A percentile compares a stretch with the other conserved stretches of the same genome.
Conservation (phyloP, 129 eudicot genomes). For the Tanacetum coccineum region DNA sequence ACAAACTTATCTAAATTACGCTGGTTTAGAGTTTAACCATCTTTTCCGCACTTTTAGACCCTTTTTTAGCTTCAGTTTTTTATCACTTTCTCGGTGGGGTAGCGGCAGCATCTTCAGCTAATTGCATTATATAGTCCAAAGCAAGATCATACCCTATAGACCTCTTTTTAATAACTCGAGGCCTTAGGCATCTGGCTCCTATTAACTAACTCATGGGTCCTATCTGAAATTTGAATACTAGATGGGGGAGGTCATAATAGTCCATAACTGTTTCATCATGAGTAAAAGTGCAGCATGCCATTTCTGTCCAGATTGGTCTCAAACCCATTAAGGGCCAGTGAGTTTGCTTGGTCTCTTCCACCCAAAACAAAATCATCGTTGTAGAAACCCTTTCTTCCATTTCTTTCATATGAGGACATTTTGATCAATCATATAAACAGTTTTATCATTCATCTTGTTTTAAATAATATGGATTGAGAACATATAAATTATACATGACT, state of each 20-base stretch:
- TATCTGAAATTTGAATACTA: conserved; percentile 31
- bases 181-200: conserved; percentile 74
- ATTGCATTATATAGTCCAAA: conserved; percentile 69
- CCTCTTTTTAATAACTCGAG: conserved; percentile 56
- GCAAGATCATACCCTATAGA: conserved; percentile 59
- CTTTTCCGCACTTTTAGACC: conserved; percentile 56
- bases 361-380: conserved; percentile 46
- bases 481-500: conserved; percentile 1
- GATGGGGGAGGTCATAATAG: conserved; percentile 50
- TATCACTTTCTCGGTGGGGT: conserved; percentile 27
- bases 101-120: conserved; percentile 28
- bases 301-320: conserved; percentile 36
- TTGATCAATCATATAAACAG: too few species aligned
- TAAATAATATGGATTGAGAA: conserved; percentile 1
- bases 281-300: conserved; percentile 22
- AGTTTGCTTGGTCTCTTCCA: conserved; percentile 41
- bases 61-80: conserved; percentile 40
- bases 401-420: conserved; percentile 28
- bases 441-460: background rate
- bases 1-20: conserved; percentile 2
- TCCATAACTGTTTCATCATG: conserved; percentile 58
- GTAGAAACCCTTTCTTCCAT: conserved; percentile 45
- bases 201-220: conserved; percentile 33
- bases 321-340: conserved; percentile 38
- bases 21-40: conserved; percentile 33